Conservation (phyloP, 441 rosid species). For the Populus hybrid region DNA sequence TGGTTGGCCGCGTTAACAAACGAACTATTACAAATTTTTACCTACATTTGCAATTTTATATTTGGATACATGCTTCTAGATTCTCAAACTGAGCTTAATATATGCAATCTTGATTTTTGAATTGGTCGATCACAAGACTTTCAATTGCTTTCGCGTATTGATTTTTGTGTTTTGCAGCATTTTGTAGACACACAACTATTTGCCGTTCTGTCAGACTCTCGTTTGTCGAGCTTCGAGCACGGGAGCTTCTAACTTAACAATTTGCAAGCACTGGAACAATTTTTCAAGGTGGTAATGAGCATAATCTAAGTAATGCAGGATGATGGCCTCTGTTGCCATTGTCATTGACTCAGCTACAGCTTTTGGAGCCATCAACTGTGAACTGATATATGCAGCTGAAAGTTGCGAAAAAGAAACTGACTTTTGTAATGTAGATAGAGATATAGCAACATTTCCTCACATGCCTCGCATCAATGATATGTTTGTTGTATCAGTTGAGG, state of each 20-base stretch:
- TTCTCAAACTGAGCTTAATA: neutral
- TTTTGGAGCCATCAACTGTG: conserved; percentile 11
- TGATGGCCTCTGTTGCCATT: neutral
- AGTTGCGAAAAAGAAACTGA: conserved; percentile 1
- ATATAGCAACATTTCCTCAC: conserved; percentile 4
- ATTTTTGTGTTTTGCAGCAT: conserved; percentile 45
- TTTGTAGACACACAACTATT: conserved; percentile 92
- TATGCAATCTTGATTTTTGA: neutral
- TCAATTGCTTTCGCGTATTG: conserved; percentile 3
- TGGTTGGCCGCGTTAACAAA: too few relatives aligned
- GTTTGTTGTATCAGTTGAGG: conserved; percentile 5
- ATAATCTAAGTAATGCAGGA: conserved; percentile 3
- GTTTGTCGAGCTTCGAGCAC: conserved; percentile 75
- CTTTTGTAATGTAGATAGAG: conserved; percentile 12
- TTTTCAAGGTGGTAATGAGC: conserved; percentile 6
- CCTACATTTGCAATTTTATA: neutral
- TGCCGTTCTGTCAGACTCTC: conserved; percentile 71
- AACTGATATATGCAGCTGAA: neutral
- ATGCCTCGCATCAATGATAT: neutral
- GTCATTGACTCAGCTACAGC: neutral
- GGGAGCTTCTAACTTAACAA: conserved; percentile 34
- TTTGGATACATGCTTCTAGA: neutral
- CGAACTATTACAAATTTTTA: too few relatives aligned
- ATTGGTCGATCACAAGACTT: neutral
- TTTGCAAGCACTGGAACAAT: neutral